Evolutionary conservation across 2,329 filamentous ascomycete genomes (phyloP).

Genomic region (Leptodontidium sp.): DNA sequence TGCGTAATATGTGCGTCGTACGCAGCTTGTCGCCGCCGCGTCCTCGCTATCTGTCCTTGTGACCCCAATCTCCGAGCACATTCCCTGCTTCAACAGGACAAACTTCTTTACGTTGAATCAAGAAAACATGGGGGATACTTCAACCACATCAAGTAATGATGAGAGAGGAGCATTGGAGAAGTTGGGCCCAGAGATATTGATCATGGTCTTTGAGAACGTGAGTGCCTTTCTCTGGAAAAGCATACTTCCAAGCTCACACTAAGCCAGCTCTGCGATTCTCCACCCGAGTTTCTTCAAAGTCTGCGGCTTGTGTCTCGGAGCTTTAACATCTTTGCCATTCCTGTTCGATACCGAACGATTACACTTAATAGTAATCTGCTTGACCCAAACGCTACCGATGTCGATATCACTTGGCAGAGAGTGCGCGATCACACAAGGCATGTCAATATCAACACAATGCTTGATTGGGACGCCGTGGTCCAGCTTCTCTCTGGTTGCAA

Average conservation of each 20-base stretch:
- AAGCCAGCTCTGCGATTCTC: background rate
- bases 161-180: background rate
- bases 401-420: background rate
- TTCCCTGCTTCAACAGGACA: background rate
- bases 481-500: background rate
- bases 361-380: background rate
- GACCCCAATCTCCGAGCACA: background rate
- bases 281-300: background rate
- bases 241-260: background rate
- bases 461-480: background rate
- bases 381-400: background rate
- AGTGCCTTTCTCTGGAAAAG: background rate
- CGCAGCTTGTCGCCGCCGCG: background rate
- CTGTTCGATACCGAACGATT: conserved; percentile 1
- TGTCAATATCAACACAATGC: background rate
- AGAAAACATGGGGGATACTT: background rate
- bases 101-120: background rate
- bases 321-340: background rate
- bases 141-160: background rate
- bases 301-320: background rate
- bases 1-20: too few species aligned
- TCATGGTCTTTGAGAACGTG: background rate
- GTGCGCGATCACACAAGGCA: background rate
- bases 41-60: background rate
- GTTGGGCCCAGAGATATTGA: background rate